These are phyloP conservation scores for Eucalyptus erythrocorys DNA, from an alignment of 345 rosid genomes.

Conservation along the genomic window DNA sequence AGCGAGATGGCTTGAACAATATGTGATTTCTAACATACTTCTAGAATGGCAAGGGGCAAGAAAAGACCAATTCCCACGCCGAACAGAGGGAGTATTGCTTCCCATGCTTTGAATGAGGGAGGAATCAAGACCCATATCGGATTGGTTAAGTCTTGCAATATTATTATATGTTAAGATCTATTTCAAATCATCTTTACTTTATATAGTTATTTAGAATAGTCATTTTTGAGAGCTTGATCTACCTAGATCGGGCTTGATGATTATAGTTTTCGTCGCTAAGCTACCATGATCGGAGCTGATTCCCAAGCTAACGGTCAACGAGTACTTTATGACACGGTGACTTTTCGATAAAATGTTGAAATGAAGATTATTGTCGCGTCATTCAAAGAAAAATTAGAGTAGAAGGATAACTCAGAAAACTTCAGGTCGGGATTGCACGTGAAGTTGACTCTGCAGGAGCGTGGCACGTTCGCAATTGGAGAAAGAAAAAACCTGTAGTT, in stretches of 20 bases:
- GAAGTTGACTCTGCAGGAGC: background rate
- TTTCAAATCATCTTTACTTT: background rate
- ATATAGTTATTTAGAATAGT: background rate
- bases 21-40: background rate
- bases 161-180: background rate
- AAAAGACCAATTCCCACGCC: rapidly evolving
- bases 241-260: background rate
- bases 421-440: background rate
- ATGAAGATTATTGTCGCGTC: background rate
- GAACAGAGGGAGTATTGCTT: background rate
- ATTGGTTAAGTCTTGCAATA: background rate
- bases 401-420: background rate
- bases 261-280: background rate
- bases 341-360: background rate
- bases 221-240: background rate
- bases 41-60: background rate
- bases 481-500: background rate
- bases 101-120: background rate
- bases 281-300: background rate
- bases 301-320: background rate
- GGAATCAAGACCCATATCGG: background rate
- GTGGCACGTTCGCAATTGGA: background rate
- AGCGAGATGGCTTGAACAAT: background rate
- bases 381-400: background rate
- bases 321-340: background rate